Base-by-base conservation (phyloP, 768 basidiomycete species). In the Dacryopinax primogenitus region DNA sequence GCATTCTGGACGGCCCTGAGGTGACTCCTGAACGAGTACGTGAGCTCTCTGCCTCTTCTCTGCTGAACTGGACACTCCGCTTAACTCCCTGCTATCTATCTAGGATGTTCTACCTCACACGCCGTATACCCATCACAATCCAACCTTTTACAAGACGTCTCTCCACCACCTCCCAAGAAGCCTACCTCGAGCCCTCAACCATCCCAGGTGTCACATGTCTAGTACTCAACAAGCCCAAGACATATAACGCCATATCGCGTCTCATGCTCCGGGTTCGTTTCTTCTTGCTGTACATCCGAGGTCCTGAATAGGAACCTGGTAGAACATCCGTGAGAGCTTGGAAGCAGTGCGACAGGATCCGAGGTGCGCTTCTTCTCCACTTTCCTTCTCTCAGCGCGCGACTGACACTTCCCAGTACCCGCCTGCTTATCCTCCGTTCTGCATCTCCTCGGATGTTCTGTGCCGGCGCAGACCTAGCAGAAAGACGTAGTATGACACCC, bases 401-500 rank as follows among this genome's bases (percentile, higher is more conserved):
- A 6, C 41, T 44, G 18, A 44, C 18, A 7, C 18, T 6, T 44
- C 41, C 37, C 67, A 91, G 88, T 65, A 79, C 86, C 63, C 86
- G 92, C 65, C 84, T 87, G 0, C 81, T 97, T 66, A 84, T 97
- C 64, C 73, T 97, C n/a, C 83, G 86, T 63, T 93, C 93, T 6
- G 82, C 88, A 0, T 82, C 85, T 0, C 69, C 79, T n/a, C 85
- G 85, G 26, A 80, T 88, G 1, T 97, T 96, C 76, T 97, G 93
- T 72, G 86, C 93, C 16, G 93, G 93, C 12, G 93, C 93, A 7
- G 93, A 97, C 74, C 83, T 96, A 51, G 79, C 79, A 62, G 93
- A 97, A 72, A 80, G 93, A 64, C 83, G 85, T n/a, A 82, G 82
- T 1, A 96, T 97, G 93, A 78, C 85, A 12, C 81, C 83, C 68